A percentile compares a stretch with the other conserved stretches of the same genome.
phyloP scores from a whole-genome alignment of 768 basidiomycete genomes.

The Clitopilus passeckerianus region DNA sequence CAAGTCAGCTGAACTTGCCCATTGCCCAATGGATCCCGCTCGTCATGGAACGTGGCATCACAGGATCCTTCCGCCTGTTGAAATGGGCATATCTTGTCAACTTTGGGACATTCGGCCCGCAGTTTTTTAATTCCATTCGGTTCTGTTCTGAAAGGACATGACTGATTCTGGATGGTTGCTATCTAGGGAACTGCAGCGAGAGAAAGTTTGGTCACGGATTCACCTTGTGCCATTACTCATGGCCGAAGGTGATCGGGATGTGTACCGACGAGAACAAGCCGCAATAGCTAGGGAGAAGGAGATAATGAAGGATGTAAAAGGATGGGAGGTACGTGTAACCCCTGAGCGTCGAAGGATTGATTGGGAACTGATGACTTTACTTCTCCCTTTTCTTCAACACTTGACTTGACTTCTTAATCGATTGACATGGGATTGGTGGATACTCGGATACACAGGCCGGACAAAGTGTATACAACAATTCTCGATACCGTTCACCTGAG shows the following conservation, averaged over 20 bases:
- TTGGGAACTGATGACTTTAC: conserved; percentile 16
- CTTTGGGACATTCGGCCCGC: conserved; percentile 32
- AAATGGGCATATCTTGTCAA: conserved; percentile 33
- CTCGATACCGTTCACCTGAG: conserved; percentile 54
- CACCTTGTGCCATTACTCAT: conserved; percentile 88
- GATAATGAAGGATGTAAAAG: conserved; percentile 93
- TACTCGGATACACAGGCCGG: conserved; percentile 51
- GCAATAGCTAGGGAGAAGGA: conserved; percentile 72
- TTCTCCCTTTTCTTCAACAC: conserved; percentile 11
- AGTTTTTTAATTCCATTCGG: conserved; percentile 6
- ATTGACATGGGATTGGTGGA: neutral
- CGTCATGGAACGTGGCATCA: conserved; percentile 63
- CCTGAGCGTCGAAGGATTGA: conserved; percentile 15
- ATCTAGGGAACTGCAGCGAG: conserved; percentile 85
- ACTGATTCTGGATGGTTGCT: conserved; percentile 37
- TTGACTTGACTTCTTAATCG: neutral
- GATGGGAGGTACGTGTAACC: conserved; percentile 79
- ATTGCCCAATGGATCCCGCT: conserved; percentile 57
- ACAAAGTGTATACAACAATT: conserved; percentile 81
- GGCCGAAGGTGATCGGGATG: conserved; percentile 91
- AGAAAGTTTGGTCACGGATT: conserved; percentile 94
- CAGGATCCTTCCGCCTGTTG: conserved; percentile 57
- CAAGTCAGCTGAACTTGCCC: conserved; percentile 64
- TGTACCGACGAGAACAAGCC: conserved; percentile 77
- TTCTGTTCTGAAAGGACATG: conserved; percentile 27